Evolutionary conservation across 805 yeast species (phyloP).

Genomic region (Candida ponderosae): DNA sequence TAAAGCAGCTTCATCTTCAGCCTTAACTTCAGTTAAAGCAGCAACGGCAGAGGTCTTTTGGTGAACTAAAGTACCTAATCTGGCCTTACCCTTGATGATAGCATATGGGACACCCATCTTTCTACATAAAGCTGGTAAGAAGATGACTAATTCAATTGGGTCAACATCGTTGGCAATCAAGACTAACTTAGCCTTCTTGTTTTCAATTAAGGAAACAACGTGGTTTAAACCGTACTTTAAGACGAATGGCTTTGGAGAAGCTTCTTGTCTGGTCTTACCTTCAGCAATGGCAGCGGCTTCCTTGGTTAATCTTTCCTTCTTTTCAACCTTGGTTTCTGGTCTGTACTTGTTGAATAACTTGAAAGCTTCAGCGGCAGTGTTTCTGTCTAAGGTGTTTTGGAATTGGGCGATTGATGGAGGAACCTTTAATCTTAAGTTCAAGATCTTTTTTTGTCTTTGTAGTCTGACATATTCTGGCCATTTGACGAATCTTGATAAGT

Average conservation of each 20-base stretch:
- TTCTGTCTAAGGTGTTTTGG: conserved; percentile 94
- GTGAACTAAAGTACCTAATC: conserved; percentile 96
- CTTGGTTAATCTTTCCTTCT: conserved; percentile 97
- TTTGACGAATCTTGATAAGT: conserved; percentile 94
- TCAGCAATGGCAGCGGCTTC: conserved; percentile 99
- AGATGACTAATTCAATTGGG: conserved; percentile 96
- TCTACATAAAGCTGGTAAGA: conserved; percentile 98
- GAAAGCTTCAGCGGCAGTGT: conserved; percentile 96
- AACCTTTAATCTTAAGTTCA: conserved; percentile 93
- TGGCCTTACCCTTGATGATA: conserved; percentile 95
- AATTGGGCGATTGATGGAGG: conserved; percentile 98
- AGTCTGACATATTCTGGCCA: conserved; percentile 99
- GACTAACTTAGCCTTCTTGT: conserved; percentile 97
- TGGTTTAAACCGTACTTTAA: conserved; percentile 99
- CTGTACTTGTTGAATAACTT: conserved; percentile 98
- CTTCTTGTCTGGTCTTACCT: conserved; percentile 96
- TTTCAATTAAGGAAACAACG: conserved; percentile 93
- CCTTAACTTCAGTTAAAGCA: conserved; percentile 89
- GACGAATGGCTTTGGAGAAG: conserved; percentile 92
- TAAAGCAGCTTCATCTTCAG: conserved; percentile 93
- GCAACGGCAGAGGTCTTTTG: conserved; percentile 96
- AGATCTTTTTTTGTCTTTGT: conserved; percentile 98
- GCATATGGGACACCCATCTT: conserved; percentile 99
- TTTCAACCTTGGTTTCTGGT: conserved; percentile 96
- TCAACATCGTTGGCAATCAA: conserved; percentile 98